phyloP scores from a whole-genome alignment of 768 basidiomycete species.

The Lentinula raphanica region DNA sequence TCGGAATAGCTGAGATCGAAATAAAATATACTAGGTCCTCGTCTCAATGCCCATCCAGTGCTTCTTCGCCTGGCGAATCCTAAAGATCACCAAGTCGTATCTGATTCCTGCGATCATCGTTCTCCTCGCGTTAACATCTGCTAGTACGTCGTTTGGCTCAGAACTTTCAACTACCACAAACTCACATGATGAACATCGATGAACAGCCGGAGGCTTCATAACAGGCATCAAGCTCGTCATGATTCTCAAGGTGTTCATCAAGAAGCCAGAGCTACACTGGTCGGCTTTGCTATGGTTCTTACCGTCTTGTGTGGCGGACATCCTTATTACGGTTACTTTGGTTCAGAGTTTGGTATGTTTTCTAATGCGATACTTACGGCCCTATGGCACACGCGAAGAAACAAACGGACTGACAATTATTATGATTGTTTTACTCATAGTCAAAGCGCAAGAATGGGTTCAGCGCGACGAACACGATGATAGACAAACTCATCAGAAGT shows the following conservation, averaged over 20 bases:
- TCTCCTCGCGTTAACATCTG: slow-evolving; percentile 1
- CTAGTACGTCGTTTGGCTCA: neutral
- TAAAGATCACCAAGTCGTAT: slow-evolving; percentile 7
- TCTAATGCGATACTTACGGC: too few species aligned
- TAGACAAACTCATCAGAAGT: slow-evolving; percentile 9
- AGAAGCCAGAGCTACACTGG: slow-evolving; percentile 6
- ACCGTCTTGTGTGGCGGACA: slow-evolving; percentile 6
- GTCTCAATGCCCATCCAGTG: slow-evolving; percentile 15
- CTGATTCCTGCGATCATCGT: slow-evolving; percentile 9
- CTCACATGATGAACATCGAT: neutral
- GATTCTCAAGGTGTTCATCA: slow-evolving; percentile 7
- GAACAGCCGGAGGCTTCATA: slow-evolving; percentile 1
- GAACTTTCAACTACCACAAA: neutral
- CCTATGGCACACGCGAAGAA: too few species aligned
- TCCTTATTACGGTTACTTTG: slow-evolving; percentile 6
- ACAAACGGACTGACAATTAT: too few species aligned
- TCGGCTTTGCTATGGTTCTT: slow-evolving; percentile 8
- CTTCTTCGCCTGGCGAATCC: slow-evolving; percentile 14
- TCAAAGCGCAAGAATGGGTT: slow-evolving; percentile 5
- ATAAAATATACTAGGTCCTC: slow-evolving; percentile 6
- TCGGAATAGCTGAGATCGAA: neutral
- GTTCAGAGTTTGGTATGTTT: slow-evolving; percentile 7
- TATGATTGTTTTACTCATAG: too few species aligned
- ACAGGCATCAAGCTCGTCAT: slow-evolving; percentile 1
- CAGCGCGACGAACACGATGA: slow-evolving; percentile 1